Conservation (phyloP, 768 basidiomycete genomes). For the Tulasnella sp. region DNA sequence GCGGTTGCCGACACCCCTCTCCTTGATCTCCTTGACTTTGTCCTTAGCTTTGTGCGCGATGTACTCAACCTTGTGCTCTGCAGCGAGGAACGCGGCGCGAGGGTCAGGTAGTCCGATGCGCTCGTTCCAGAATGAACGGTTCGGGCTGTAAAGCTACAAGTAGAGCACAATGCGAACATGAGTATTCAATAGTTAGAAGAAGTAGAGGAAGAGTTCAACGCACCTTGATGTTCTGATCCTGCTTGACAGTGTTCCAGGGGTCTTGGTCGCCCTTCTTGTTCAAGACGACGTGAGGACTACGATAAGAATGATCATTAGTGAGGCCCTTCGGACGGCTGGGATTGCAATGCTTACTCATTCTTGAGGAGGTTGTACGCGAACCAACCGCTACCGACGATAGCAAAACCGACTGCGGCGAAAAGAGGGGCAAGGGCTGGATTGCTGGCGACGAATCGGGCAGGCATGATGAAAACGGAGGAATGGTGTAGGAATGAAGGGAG, state of each 20-base stretch:
- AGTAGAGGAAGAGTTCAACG: neutral
- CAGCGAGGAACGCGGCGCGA: constrained; percentile 16
- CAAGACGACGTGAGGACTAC: constrained; percentile 15
- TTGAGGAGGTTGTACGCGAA: constrained; percentile 13
- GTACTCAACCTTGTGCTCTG: constrained; percentile 1
- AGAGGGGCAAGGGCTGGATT: constrained; percentile 19
- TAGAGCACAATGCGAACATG: neutral
- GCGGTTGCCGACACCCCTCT: constrained; percentile 4
- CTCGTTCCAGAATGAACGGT: constrained; percentile 12
- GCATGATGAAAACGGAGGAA: constrained; percentile 1
- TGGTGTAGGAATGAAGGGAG: neutral
- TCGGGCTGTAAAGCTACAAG: constrained; percentile 16
- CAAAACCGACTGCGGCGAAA: constrained; percentile 16
- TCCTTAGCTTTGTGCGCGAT: constrained; percentile 7
- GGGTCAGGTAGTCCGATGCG: constrained; percentile 16
- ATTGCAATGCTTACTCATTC: constrained; percentile 2
- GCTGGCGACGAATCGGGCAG: constrained; percentile 7
- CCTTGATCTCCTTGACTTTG: constrained; percentile 18
- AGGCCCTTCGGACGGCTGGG: neutral
- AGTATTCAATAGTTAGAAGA: neutral
- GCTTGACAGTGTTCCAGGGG: constrained; percentile 18
- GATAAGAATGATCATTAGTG: neutral
- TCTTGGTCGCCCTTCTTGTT: constrained; percentile 15
- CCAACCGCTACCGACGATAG: constrained; percentile 10
- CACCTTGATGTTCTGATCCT: constrained; percentile 20